Evolutionary conservation across 225 moss, liverwort and hornwort species (phyloP), one percentile per base, ranked within the genome.

Genomic region (Polytrichum commune): DNA sequence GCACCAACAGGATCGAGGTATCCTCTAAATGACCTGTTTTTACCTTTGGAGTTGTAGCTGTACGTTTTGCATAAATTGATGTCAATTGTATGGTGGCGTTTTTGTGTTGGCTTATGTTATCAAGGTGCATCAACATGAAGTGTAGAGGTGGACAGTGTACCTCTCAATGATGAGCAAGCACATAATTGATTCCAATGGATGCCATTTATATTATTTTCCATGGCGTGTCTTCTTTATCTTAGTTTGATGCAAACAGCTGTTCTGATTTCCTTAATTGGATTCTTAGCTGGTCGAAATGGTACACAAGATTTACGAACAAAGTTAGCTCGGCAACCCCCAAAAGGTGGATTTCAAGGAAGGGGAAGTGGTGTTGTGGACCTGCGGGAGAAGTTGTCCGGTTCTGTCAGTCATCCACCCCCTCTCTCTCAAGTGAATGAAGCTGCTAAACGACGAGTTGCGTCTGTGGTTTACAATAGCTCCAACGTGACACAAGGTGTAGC

Each of bases 331-430:
- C 82, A 79, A 27, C 65, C 53, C 25, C 53, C 72, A 57, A 70
- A 76, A 60, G 83, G 32, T 84, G 83, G 69, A 54, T 73, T 55
- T 33, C 86, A 81, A 77, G 90, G 83, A n/a, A 89, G 89, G 69
- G 75, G 82, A 74, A 81, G 78, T 24, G 83, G 80, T 67, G 83
- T 85, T 7, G 85, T 83, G 64, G 98, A 98, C 69, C 82, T 98
- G 76, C 90, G 95, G 62, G 95, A 98, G 71, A 98, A 98, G 83
- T 84, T 98, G 72, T 98, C 95, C 6, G 94, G 94, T 64, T 81
- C 90, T 62, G 77, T 82, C 32, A 82, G 28, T 78, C 89, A 82
- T 60, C 74, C 62, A 55, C 75, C 74, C 38, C 78, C 77, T 72
- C 55, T 46, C 58, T 72, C 75, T 65, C 91, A 91, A 84, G 83